Conservation (phyloP, 768 basidiomycete genomes). For the Terana coerulea region DNA sequence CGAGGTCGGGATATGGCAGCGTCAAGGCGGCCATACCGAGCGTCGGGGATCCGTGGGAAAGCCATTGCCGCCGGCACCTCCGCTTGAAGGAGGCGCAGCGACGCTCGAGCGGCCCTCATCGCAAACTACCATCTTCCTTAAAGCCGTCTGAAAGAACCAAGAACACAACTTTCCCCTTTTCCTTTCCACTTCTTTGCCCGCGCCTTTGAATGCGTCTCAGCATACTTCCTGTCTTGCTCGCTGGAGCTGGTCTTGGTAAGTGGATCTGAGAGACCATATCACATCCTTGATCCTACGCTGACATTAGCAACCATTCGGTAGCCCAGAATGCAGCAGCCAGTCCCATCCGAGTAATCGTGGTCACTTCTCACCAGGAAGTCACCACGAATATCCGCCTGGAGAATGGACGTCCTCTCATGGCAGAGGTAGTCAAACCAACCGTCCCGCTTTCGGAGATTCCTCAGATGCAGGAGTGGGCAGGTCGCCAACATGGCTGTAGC, state of each 20-base stretch:
- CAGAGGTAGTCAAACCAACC: constrained; percentile 16
- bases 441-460: constrained; percentile 5
- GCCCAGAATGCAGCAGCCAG: constrained; percentile 20
- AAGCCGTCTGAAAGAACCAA: background rate
- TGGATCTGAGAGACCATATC: background rate
- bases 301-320: background rate
- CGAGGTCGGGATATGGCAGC: background rate
- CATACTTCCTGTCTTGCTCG: constrained; percentile 9
- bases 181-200: background rate
- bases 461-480: constrained; percentile 1
- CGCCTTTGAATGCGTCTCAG: constrained; percentile 6
- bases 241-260: constrained; percentile 14
- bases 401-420: constrained; percentile 29
- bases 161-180: background rate
- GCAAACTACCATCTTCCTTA: background rate
- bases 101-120: background rate
- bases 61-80: background rate
- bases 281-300: background rate
- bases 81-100: constrained; percentile 2
- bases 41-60: background rate
- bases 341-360: constrained; percentile 48
- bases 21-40: background rate
- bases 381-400: constrained; percentile 37
- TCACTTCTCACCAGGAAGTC: constrained; percentile 23
- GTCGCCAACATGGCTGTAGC: constrained; percentile 3